These are phyloP conservation scores for Globisporangium canariense DNA, from an alignment of 352 stramenopile genomes.

Conservation along the genomic window DNA sequence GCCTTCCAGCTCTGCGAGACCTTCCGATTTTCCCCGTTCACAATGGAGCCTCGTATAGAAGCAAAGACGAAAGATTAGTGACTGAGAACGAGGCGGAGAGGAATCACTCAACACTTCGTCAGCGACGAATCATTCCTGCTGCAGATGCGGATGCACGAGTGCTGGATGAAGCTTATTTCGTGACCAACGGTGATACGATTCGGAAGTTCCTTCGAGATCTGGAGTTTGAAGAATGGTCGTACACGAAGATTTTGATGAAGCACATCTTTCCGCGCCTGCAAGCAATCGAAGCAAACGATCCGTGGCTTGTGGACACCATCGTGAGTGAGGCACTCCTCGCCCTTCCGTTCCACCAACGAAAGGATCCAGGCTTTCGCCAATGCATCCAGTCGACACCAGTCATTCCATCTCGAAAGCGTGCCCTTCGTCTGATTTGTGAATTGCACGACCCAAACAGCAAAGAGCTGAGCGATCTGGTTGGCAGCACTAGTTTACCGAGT, in stretches of 20 bases:
- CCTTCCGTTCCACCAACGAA: slow-evolving; percentile 50
- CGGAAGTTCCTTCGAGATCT: slow-evolving; percentile 48
- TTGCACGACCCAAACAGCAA: slow-evolving; percentile 70
- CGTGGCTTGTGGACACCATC: slow-evolving; percentile 44
- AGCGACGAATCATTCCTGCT: slow-evolving; percentile 34
- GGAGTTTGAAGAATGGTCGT: slow-evolving; percentile 52
- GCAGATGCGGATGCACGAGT: slow-evolving; percentile 38
- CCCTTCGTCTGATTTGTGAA: slow-evolving; percentile 47
- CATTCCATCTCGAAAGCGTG: slow-evolving; percentile 54
- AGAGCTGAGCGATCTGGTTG: slow-evolving; percentile 61
- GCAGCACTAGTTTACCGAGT: slow-evolving; percentile 58
- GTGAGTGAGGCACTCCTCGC: slow-evolving; percentile 42
- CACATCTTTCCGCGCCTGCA: slow-evolving; percentile 56
- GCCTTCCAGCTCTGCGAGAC: slow-evolving; percentile 37
- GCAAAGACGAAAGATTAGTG: neutral
- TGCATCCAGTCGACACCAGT: slow-evolving; percentile 35
- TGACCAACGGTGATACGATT: slow-evolving; percentile 26
- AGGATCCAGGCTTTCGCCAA: slow-evolving; percentile 45
- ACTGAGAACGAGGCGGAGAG: neutral
- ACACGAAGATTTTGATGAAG: slow-evolving; percentile 52
- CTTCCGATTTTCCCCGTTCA: slow-evolving; percentile 51
- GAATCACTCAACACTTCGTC: slow-evolving; percentile 11
- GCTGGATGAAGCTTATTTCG: slow-evolving; percentile 52
- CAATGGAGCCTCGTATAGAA: slow-evolving; percentile 4
- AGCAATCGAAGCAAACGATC: slow-evolving; percentile 28